Base-by-base conservation (phyloP, 2,329 filamentous ascomycete genomes). In the Aspergillus texensis region DNA sequence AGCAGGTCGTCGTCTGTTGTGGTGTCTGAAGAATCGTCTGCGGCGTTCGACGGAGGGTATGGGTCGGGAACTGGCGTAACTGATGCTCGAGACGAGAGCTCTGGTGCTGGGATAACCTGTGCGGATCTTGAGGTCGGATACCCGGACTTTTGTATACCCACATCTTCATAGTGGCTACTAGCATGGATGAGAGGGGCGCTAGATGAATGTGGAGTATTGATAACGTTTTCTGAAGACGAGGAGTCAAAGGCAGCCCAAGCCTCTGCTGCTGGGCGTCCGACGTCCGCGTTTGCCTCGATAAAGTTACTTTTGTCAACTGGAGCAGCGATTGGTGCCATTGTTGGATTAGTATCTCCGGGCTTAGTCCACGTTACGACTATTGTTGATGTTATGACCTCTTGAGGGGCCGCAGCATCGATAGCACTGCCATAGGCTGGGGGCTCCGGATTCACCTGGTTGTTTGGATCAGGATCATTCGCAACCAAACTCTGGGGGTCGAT, bases 401-500 rank as follows among this genome's bases (percentile, higher is more conserved):
- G 39, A 10, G 8, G 1, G 8, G 16, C 19, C 6, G 8, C 19
- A 41, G 16, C 0, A n/a, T 10, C 16, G 19, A 41, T 41, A 14
- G 4, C 3, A n/a, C 3, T 10, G 16, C 6, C 39, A 10, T 19
- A n/a, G 6, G 39, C 6, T 41, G 8, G 39, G 3, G 1, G 2
- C 6, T 19, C 3, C 1, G 0, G 16, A n/a, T 41, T 41, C 8
- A 6, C 16, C 39, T 14, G 19, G 16, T 3, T 1, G 16, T n/a
- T 41, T 10, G 6, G 16, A 41, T 2, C 16, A 41, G 39, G 2
- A n/a, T 19, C 19, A 19, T 41, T n/a, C 8, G 6, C 39, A 41
- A 4, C 19, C 6, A 19, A 1, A 19, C 14, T 14, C 3, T 3
- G 21, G n/a, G 43, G 21, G 5, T 14, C 10, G n/a, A 24, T 12